Conservation (phyloP, 768 basidiomycete genomes). For the Pisolithus orientalis region DNA sequence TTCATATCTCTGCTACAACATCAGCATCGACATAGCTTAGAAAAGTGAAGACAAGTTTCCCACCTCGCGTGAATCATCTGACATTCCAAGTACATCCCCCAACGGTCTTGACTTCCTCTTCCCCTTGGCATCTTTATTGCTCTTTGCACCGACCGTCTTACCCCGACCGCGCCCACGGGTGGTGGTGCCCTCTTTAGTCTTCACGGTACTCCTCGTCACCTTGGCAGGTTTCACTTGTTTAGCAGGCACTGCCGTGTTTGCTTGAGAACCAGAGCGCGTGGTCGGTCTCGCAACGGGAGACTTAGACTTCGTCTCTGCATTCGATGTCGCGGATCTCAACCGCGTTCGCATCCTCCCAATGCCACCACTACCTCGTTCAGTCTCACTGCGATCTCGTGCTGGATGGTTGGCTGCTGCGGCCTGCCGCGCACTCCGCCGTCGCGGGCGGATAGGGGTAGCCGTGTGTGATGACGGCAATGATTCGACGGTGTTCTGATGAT, state of each 20-base stretch:
- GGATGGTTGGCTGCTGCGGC: slow-evolving; percentile 13
- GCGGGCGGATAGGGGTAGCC: slow-evolving; percentile 11
- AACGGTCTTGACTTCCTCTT: slow-evolving; percentile 20
- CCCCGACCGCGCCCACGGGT: slow-evolving; percentile 18
- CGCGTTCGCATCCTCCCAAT: slow-evolving; percentile 13
- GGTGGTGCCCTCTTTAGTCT: not conserved
- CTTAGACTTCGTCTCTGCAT: not conserved
- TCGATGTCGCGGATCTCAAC: not conserved
- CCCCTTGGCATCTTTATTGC: slow-evolving; percentile 14
- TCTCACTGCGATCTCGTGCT: not conserved
- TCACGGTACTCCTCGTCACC: slow-evolving; percentile 2
- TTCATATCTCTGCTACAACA: slow-evolving; percentile 31
- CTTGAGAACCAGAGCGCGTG: not conserved
- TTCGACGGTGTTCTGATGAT: not conserved
- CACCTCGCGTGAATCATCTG: slow-evolving; percentile 27
- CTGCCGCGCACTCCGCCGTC: slow-evolving; percentile 21
- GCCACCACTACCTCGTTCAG: slow-evolving; percentile 6
- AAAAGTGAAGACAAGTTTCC: not conserved
- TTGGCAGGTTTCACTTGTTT: slow-evolving; percentile 12
- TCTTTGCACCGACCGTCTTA: not conserved
- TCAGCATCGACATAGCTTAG: not conserved
- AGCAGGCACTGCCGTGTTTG: not conserved
- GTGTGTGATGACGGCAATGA: slow-evolving; percentile 9
- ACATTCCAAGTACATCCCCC: slow-evolving; percentile 22
- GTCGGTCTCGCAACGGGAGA: not conserved